These are phyloP conservation scores for Blastobotrys raffinosifermentans DNA, from an alignment of 1,139 yeast species.

Conservation along the genomic window DNA sequence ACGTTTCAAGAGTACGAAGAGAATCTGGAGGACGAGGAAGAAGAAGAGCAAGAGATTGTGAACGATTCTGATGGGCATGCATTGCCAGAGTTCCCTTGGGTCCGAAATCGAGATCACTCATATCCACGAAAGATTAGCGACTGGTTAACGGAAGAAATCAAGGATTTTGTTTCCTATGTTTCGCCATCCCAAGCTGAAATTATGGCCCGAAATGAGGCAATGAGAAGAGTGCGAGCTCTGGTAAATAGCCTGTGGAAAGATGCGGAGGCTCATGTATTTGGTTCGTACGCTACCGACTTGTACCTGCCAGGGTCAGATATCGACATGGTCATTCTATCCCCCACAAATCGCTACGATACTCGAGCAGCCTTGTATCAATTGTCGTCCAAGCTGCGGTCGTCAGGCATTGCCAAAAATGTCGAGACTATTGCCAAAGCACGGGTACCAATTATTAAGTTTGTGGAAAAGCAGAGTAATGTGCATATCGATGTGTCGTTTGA, in stretches of 20 bases:
- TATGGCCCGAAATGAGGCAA: conserved; percentile 58
- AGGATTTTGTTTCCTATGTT: conserved; percentile 78
- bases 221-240: conserved; percentile 51
- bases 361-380: conserved; percentile 67
- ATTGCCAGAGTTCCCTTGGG: conserved; percentile 65
- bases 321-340: conserved; percentile 82
- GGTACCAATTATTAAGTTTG: conserved; percentile 92
- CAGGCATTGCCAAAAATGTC: conserved; percentile 61
- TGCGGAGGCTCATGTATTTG: conserved; percentile 82
- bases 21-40: conserved; percentile 18
- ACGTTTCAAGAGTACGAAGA: conserved; percentile 24
- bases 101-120: conserved; percentile 68
- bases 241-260: conserved; percentile 70
- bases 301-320: conserved; percentile 96
- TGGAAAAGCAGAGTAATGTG: conserved; percentile 64
- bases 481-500: conserved; percentile 93
- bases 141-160: conserved; percentile 83
- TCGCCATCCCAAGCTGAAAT: conserved; percentile 83
- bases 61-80: conserved; percentile 9
- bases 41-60: conserved; percentile 23
- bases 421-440: conserved; percentile 89
- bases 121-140: conserved; percentile 71
- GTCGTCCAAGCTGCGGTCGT: conserved; percentile 60
- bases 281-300: conserved; percentile 91
- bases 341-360: conserved; percentile 57